These are phyloP conservation scores for Aspergillus olivimuriae DNA, from an alignment of 495 filamentous ascomycete genomes.

Conservation along the genomic window DNA sequence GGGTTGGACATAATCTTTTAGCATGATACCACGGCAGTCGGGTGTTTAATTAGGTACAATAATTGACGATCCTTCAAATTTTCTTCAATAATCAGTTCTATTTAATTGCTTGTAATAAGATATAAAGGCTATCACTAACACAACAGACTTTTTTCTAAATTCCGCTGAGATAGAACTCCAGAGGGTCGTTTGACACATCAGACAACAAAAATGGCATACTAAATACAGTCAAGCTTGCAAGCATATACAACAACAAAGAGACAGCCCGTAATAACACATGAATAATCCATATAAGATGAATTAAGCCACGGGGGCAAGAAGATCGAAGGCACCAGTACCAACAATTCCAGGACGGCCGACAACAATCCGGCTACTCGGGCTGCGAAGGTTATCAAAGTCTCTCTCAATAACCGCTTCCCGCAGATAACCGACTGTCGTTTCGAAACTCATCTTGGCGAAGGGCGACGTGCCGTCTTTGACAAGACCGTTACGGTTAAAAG, in stretches of 20 bases:
- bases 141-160: constrained; percentile 30
- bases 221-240: constrained; percentile 20
- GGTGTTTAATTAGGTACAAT: neutral
- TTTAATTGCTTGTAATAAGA: constrained; percentile 11
- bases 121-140: constrained; percentile 27
- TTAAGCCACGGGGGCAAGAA: constrained; percentile 61
- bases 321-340: constrained; percentile 89
- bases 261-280: constrained; percentile 11
- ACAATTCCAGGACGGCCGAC: constrained; percentile 73
- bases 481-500: constrained; percentile 87
- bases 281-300: constrained; percentile 17
- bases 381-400: constrained; percentile 81
- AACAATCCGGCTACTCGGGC: constrained; percentile 82
- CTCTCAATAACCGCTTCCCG: constrained; percentile 84
- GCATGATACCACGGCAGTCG: constrained; percentile 5
- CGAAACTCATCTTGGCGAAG: constrained; percentile 97
- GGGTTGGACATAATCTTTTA: neutral
- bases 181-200: constrained; percentile 31
- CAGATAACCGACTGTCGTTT: constrained; percentile 90
- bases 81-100: neutral
- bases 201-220: constrained; percentile 16
- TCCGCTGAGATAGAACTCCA: constrained; percentile 42
- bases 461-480: constrained; percentile 72
- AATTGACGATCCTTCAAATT: neutral
- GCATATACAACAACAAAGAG: constrained; percentile 22